phyloP scores from a whole-genome alignment of 345 rosid species.

The Ricinus communis region DNA sequence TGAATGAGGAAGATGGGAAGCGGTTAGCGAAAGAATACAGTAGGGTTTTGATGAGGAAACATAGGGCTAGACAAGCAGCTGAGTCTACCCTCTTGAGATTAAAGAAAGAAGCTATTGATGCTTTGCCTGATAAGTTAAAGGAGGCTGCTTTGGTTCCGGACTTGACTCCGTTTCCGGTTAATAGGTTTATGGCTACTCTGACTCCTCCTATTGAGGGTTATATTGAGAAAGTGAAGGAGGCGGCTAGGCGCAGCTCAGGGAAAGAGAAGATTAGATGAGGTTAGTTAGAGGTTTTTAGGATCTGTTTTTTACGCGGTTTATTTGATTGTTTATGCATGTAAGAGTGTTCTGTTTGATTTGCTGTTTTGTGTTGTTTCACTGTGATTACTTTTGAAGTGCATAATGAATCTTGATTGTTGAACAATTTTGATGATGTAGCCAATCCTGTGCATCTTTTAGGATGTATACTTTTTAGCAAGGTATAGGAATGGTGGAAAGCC shows the following conservation, averaged over 20 bases:
- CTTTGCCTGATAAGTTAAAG: conserved; percentile 68
- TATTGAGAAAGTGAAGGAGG: conserved; percentile 80
- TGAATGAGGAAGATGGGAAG: conserved; percentile 85
- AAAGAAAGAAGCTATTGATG: conserved; percentile 77
- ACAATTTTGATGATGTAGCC: too few relatives aligned
- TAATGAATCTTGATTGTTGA: too few relatives aligned
- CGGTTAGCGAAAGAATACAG: conserved; percentile 81
- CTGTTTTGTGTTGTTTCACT: too few relatives aligned
- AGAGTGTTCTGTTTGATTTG: too few relatives aligned
- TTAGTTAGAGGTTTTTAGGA: too few relatives aligned
- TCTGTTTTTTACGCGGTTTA: too few relatives aligned
- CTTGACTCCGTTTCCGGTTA: conserved; percentile 65
- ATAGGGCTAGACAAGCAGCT: conserved; percentile 70
- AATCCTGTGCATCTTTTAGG: too few relatives aligned
- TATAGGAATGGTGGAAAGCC: too few relatives aligned
- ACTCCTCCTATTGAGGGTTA: conserved; percentile 98
- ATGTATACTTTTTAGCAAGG: too few relatives aligned
- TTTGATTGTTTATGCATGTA: too few relatives aligned
- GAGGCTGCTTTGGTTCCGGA: conserved; percentile 78
- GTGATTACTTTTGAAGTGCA: too few relatives aligned
- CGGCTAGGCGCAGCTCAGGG: conserved; percentile 58
- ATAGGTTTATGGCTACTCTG: conserved; percentile 78
- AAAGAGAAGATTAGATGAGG: conserved; percentile 72
- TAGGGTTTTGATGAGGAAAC: conserved; percentile 78
- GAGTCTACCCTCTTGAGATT: conserved; percentile 47